Evolutionary conservation across 345 rosid genomes (phyloP).

Genomic region (Microcos paniculata): DNA sequence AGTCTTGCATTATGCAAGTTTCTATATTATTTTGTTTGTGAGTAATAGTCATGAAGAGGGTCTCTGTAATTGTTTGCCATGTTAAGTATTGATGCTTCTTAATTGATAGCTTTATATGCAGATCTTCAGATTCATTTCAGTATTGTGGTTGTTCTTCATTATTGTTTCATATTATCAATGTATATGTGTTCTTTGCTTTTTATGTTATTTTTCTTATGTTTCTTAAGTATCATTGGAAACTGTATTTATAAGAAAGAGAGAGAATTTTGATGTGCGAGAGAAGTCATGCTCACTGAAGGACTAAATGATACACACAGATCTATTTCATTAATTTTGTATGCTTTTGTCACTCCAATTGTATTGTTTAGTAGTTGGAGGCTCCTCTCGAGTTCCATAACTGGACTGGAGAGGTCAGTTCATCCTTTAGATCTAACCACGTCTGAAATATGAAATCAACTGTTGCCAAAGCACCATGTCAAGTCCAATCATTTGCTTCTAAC

Average conservation of each 20-base stretch:
- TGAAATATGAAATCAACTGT: no score
- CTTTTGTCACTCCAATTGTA: not conserved
- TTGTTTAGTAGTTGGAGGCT: not conserved
- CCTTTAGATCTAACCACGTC: no score
- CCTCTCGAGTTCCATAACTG: no score
- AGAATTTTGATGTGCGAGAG: not conserved
- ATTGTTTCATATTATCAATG: not conserved
- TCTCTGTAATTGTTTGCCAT: not conserved
- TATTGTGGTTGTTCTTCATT: not conserved
- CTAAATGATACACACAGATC: not conserved
- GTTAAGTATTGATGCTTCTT: not conserved
- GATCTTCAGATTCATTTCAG: not conserved
- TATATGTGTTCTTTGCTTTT: not conserved
- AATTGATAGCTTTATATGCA: not conserved
- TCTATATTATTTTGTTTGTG: not conserved
- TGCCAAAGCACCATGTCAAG: no score
- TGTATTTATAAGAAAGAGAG: not conserved
- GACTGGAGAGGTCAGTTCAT: no score
- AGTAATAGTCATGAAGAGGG: not conserved
- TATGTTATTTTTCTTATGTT: not conserved
- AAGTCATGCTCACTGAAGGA: not conserved
- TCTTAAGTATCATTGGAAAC: not conserved
- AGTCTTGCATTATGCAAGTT: not conserved
- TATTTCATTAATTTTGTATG: no score
- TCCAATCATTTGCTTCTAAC: no score